phyloP scores from a whole-genome alignment of 2,329 filamentous ascomycete genomes.

The Aspergillus transmontanensis region DNA sequence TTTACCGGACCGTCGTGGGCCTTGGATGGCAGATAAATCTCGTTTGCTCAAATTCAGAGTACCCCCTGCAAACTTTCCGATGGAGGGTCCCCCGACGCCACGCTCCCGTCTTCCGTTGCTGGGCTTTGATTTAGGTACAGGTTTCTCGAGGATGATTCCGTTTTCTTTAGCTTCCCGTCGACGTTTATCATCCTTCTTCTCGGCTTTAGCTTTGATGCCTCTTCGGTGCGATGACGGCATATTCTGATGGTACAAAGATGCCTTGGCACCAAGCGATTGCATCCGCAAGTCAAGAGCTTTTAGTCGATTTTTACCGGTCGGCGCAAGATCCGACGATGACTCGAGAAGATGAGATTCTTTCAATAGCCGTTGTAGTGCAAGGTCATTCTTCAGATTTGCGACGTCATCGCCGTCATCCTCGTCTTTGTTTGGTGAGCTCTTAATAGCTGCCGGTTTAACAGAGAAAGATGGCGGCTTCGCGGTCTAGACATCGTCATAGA shows the following conservation, averaged over 20 bases:
- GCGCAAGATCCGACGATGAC: slow-evolving; percentile 56
- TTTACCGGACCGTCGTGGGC: slow-evolving; percentile 11
- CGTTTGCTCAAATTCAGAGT: slow-evolving; percentile 76
- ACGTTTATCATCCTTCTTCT: slow-evolving; percentile 67
- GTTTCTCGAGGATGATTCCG: slow-evolving; percentile 79
- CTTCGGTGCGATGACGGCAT: slow-evolving; percentile 88
- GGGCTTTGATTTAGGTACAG: slow-evolving; percentile 38
- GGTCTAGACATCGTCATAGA: slow-evolving; percentile 25
- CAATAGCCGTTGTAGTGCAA: slow-evolving; percentile 86
- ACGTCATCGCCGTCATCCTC: slow-evolving; percentile 55
- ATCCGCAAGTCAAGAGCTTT: slow-evolving; percentile 83
- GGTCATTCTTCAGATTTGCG: slow-evolving; percentile 81
- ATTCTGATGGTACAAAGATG: slow-evolving; percentile 72
- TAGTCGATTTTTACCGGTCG: slow-evolving; percentile 72
- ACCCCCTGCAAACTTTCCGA: slow-evolving; percentile 79
- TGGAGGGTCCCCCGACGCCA: slow-evolving; percentile 72
- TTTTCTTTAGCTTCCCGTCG: slow-evolving; percentile 83
- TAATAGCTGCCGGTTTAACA: slow-evolving; percentile 20
- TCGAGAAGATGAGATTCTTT: slow-evolving; percentile 88
- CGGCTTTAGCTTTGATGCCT: slow-evolving; percentile 74
- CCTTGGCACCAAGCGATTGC: slow-evolving; percentile 76
- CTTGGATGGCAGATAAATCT: slow-evolving; percentile 69
- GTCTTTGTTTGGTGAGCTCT: slow-evolving; percentile 23
- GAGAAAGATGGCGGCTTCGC: slow-evolving; percentile 52
- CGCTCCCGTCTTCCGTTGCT: slow-evolving; percentile 55